Evolutionary conservation across 176 grass and related monocot species (phyloP).

Genomic region (Oryza brachyantha): DNA sequence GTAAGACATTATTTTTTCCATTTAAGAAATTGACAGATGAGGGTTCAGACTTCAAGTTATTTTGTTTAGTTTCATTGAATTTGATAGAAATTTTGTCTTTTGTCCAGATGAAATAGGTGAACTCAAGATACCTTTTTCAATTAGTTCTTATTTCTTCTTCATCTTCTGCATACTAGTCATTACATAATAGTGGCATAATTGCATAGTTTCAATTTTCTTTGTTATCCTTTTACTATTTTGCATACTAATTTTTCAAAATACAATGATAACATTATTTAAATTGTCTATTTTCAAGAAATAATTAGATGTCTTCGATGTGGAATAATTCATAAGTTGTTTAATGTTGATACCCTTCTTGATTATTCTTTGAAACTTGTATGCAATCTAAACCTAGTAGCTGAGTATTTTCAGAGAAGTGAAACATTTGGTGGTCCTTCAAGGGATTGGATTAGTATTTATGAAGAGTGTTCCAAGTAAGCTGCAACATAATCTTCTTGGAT

Average conservation of each 20-base stretch:
- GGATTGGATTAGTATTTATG: conserved; percentile 96
- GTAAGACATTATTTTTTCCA: conserved; percentile 47
- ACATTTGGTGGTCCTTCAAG: conserved; percentile 83
- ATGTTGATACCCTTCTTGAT: conserved; percentile 2
- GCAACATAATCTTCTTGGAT: conserved; percentile 9
- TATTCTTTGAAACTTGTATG: conserved; percentile 35
- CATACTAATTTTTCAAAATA: neutral
- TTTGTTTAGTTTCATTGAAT: conserved; percentile 18
- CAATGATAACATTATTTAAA: neutral
- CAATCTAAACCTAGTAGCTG: conserved; percentile 80
- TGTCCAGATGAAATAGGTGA: conserved; percentile 6
- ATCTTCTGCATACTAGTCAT: too few species aligned
- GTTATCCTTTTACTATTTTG: neutral
- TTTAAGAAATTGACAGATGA: neutral
- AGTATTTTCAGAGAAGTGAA: conserved; percentile 97
- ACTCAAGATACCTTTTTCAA: neutral
- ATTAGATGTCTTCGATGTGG: neutral
- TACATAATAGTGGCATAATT: too few species aligned
- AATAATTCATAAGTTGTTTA: conserved; percentile 1
- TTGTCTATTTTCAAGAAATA: neutral
- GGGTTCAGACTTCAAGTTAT: neutral
- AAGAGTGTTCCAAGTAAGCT: conserved; percentile 98
- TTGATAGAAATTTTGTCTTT: neutral
- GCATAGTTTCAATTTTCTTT: too few species aligned
- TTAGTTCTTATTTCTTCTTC: neutral